Evolutionary conservation across 345 rosid genomes (phyloP), one percentile per base, ranked within the genome.

Genomic region (Firmiana major): DNA sequence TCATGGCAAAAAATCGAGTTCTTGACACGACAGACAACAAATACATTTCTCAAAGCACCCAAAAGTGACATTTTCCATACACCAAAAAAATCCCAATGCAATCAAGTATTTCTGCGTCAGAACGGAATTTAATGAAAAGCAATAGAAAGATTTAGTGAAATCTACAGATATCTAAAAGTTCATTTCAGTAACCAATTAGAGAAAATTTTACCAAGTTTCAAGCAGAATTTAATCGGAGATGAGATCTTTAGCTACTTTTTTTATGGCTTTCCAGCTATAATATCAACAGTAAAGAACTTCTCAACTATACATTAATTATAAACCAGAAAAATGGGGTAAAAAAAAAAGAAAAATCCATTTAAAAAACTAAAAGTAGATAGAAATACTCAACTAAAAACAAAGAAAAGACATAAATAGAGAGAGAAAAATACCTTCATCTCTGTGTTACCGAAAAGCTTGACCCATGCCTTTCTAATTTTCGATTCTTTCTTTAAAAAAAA

Each of bases 371-470:
- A 26, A 13, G 10, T 8, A 45, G 15, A 67, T 12, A 46, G 17
- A 48, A 26, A 46, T 31, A n/a, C 36, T 15, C 54, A 43, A 49
- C 26, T 8, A 34, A 57, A 15, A 63, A 42, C 54, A 59, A 21
- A 16, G 0, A 17, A 81, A 26, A 57, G 21, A 58, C 36, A 48
- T 21, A 74, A 48, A 77, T 21, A 79, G 71, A 80, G 48, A 82
- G 51, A 74, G 57, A n/a, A 74, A 66, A 36, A 74, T 85, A 90
- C 98, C 88, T 95, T 87, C 98, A 93, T 93, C 88, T 93, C 98
- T 58, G 88, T 80, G 83, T 90, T 92, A 83, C 98, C 98, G 79
- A 78, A 92, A 92, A 76, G 94, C 88, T 85, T 93, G 98, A 76
- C 97, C 97, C 97, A 93, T 93, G 58, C 43, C 75, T 42, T 53